Conservation (phyloP, 768 basidiomycete species). For the Favolaschia claudopus region DNA sequence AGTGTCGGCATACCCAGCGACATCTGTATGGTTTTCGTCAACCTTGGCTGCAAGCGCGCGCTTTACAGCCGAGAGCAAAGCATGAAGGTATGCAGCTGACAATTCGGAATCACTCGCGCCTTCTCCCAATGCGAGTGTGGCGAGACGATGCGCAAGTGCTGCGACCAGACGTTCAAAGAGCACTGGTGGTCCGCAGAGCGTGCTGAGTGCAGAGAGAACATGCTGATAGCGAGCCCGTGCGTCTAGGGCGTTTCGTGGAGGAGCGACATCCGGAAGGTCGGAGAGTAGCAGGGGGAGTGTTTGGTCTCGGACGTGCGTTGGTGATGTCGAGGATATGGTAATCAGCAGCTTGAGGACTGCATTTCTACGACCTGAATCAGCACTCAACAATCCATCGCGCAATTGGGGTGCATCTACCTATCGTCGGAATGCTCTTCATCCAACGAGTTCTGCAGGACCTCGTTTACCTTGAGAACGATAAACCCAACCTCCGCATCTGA, state of each 20-base stretch:
- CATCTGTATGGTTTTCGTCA: slow-evolving; percentile 66
- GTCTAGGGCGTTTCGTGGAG: slow-evolving; percentile 56
- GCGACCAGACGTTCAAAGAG: slow-evolving; percentile 88
- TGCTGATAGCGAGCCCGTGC: slow-evolving; percentile 74
- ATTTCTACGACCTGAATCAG: slow-evolving; percentile 48
- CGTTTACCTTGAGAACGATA: slow-evolving; percentile 78
- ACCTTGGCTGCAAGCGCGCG: slow-evolving; percentile 61
- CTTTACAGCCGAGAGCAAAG: slow-evolving; percentile 75
- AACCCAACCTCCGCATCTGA: slow-evolving; percentile 79
- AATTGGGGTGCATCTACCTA: slow-evolving; percentile 45
- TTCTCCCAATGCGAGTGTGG: slow-evolving; percentile 32
- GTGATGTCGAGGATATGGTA: slow-evolving; percentile 62
- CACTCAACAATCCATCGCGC: background rate
- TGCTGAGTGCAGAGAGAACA: slow-evolving; percentile 70
- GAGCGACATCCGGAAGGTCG: slow-evolving; percentile 73
- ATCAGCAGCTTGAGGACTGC: slow-evolving; percentile 69
- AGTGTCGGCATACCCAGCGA: slow-evolving; percentile 81
- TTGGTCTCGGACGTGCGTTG: slow-evolving; percentile 71
- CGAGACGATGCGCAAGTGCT: slow-evolving; percentile 77
- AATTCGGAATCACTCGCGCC: slow-evolving; percentile 58
- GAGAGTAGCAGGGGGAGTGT: slow-evolving; percentile 85
- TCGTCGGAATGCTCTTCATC: slow-evolving; percentile 59
- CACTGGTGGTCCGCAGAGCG: slow-evolving; percentile 73
- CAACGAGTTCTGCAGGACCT: slow-evolving; percentile 62
- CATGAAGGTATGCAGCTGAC: slow-evolving; percentile 84